A percentile compares a stretch with the other conserved stretches of the same genome.
These are phyloP conservation scores for Helicocarpus griseus DNA, from an alignment of 2,329 filamentous ascomycete genomes.

Conservation along the genomic window DNA sequence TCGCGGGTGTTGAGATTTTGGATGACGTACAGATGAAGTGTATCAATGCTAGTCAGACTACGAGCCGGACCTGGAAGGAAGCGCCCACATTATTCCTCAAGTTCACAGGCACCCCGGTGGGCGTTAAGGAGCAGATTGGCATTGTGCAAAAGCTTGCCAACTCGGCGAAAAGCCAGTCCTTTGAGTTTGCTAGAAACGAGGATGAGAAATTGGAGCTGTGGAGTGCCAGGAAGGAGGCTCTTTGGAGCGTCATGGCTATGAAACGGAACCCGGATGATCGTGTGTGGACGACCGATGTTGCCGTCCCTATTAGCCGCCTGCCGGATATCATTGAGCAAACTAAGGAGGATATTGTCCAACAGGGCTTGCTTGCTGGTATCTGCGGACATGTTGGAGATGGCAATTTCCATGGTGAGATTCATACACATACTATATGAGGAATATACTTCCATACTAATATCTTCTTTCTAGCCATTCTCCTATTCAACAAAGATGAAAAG, in stretches of 20 bases:
- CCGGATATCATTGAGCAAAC: constrained; percentile 64
- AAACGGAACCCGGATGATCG: constrained; percentile 49
- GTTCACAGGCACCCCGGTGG: constrained; percentile 55
- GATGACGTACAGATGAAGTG: constrained; percentile 83
- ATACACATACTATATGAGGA: constrained; percentile 5
- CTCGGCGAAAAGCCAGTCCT: constrained; percentile 45
- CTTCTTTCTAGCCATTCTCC: constrained; percentile 43
- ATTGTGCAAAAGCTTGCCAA: constrained; percentile 52
- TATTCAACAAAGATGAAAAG: constrained; percentile 51
- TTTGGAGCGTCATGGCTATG: constrained; percentile 64
- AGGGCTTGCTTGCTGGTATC: constrained; percentile 56
- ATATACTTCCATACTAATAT: constrained; percentile 2
- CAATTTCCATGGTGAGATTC: constrained; percentile 56
- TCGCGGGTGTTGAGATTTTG: constrained; percentile 86
- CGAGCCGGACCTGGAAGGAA: constrained; percentile 53
- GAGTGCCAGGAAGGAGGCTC: constrained; percentile 64
- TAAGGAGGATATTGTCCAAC: constrained; percentile 53
- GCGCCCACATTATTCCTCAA: constrained; percentile 66
- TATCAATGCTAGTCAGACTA: constrained; percentile 46
- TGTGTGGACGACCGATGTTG: constrained; percentile 74
- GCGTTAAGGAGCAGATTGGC: constrained; percentile 54
- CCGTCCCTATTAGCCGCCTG: constrained; percentile 62
- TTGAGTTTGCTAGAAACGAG: constrained; percentile 57
- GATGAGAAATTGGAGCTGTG: constrained; percentile 61
- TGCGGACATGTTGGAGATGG: constrained; percentile 66